Percentiles rank a stretch among this genome's conserved stretches.
Conservation (phyloP, 495 filamentous ascomycete genomes). For the Ascodesmis nigricans region DNA sequence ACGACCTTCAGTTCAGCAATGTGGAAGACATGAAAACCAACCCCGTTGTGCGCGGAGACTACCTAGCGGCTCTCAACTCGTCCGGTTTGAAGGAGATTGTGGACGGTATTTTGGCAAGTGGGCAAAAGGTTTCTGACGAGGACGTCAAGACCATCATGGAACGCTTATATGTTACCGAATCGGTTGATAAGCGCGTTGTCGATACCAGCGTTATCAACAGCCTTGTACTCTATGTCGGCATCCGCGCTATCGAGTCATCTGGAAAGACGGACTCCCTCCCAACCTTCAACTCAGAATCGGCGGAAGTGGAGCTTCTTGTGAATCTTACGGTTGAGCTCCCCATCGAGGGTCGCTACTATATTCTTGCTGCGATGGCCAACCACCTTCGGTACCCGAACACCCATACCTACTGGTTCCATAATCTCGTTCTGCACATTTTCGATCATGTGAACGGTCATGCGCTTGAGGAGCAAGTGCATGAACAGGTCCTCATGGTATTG, state of each 20-base stretch:
- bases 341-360: conserved; percentile 43
- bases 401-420: conserved; percentile 82
- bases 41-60: conserved; percentile 20
- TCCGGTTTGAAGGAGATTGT: conserved; percentile 17
- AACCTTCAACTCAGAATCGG: conserved; percentile 45
- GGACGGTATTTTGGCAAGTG: conserved; percentile 3
- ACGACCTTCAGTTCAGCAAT: conserved; percentile 59
- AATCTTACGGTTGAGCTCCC: conserved; percentile 40
- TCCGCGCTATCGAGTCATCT: conserved; percentile 40
- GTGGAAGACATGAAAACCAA: conserved; percentile 55
- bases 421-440: conserved; percentile 70
- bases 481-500: conserved; percentile 72
- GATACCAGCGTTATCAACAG: conserved; percentile 56
- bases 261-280: conserved; percentile 5
- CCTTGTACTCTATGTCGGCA: conserved; percentile 60
- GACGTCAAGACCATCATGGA: conserved; percentile 1
- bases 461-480: conserved; percentile 58
- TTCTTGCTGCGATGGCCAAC: conserved; percentile 67
- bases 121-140: not conserved
- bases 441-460: conserved; percentile 52
- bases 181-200: conserved; percentile 34
- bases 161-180: not conserved
- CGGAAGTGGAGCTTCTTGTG: conserved; percentile 54
- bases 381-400: conserved; percentile 78
- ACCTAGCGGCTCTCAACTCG: conserved; percentile 10